phyloP scores from a whole-genome alignment of 352 stramenopile genomes.

The Phytophthora macrochlamydospora region DNA sequence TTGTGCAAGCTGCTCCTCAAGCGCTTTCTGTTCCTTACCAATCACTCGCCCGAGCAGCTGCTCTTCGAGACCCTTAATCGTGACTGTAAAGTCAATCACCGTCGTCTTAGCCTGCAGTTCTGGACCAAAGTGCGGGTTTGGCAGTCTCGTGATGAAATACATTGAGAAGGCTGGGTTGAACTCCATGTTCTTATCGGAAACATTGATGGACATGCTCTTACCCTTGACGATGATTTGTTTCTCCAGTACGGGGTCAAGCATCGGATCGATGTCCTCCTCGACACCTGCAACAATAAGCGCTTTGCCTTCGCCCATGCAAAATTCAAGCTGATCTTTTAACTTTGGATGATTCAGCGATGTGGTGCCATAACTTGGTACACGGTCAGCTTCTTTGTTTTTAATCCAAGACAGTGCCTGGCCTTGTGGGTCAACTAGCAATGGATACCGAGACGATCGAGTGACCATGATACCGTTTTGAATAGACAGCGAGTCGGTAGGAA shows the following conservation, averaged over 20 bases:
- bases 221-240: conserved; percentile 97
- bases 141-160: conserved; percentile 98
- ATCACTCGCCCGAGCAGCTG: conserved; percentile 98
- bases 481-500: conserved; percentile 96
- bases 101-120: conserved; percentile 99
- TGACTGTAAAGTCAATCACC: conserved; percentile 99
- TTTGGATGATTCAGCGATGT: conserved; percentile 97
- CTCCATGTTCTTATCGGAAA: conserved; percentile 99
- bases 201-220: conserved; percentile 96
- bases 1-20: conserved; percentile 98
- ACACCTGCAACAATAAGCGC: conserved; percentile 95
- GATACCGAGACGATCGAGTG: conserved; percentile 95
- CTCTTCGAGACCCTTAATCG: conserved; percentile 96
- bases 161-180: conserved; percentile 97
- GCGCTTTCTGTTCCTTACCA: conserved; percentile 96
- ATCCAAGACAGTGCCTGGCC: conserved; percentile 98
- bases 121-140: conserved; percentile 97
- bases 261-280: conserved; percentile 98
- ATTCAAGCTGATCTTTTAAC: conserved; percentile 98
- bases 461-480: conserved; percentile 99
- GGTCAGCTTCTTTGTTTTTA: conserved; percentile 93
- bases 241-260: conserved; percentile 98
- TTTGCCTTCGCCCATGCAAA: conserved; percentile 97
- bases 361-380: conserved; percentile 95
- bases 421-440: conserved; percentile 97